Percentiles rank a stretch among this genome's conserved stretches.
phyloP scores from a whole-genome alignment of 2,329 filamentous ascomycete species.

The Dothideomycetidae sp. region DNA sequence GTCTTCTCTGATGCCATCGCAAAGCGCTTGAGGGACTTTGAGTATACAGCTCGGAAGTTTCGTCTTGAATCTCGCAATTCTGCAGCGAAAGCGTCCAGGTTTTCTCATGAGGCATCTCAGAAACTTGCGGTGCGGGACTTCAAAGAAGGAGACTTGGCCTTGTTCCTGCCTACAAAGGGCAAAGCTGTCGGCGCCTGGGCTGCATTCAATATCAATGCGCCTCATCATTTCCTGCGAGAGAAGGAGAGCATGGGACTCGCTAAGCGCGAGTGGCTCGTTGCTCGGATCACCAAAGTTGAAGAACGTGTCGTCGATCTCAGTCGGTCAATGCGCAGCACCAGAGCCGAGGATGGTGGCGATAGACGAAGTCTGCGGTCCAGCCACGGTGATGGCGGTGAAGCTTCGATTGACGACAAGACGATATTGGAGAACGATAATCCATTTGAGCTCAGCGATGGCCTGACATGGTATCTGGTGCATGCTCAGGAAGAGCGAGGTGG shows the following conservation, averaged over 20 bases:
- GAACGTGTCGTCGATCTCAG: conserved; percentile 79
- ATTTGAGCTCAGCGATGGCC: conserved; percentile 85
- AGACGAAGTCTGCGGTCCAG: conserved; percentile 2
- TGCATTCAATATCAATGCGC: conserved; percentile 93
- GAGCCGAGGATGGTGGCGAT: conserved; percentile 18
- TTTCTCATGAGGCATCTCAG: conserved; percentile 76
- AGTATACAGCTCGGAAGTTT: conserved; percentile 84
- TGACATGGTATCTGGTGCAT: conserved; percentile 93
- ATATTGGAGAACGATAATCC: conserved; percentile 73
- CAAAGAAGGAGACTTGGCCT: conserved; percentile 86
- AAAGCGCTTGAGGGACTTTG: conserved; percentile 83
- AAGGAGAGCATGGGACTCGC: conserved; percentile 76
- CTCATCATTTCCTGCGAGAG: conserved; percentile 92
- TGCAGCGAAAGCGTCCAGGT: conserved; percentile 67
- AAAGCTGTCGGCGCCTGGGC: conserved; percentile 93
- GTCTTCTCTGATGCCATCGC: conserved; percentile 71
- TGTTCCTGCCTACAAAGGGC: conserved; percentile 89
- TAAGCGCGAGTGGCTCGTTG: conserved; percentile 88
- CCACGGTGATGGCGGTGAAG: conserved; percentile 9
- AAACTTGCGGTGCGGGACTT: conserved; percentile 95
- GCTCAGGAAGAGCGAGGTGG: conserved; percentile 80
- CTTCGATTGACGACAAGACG: conserved; percentile 8
- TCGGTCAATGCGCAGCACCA: conserved; percentile 20
- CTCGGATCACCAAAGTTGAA: conserved; percentile 79
- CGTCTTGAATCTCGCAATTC: conserved; percentile 74